A percentile compares a stretch with the other conserved stretches of the same genome.
These are phyloP conservation scores for Pestalotiopsis sp. DNA, from an alignment of 2,329 filamentous ascomycete genomes.

Conservation along the genomic window DNA sequence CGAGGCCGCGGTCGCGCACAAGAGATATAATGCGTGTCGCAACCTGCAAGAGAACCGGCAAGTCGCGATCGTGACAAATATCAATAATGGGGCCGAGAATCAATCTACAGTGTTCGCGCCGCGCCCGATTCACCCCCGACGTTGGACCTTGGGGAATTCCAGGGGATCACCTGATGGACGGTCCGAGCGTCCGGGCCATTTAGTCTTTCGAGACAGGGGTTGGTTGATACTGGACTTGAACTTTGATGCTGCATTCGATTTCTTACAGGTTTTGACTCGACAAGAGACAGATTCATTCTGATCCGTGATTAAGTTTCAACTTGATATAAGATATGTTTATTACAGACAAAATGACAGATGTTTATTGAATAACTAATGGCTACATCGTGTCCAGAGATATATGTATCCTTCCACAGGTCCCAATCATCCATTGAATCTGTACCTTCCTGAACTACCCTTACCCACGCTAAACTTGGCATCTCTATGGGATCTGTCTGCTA, in stretches of 20 bases:
- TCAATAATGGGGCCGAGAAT: background rate
- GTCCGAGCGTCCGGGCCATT: slow-evolving; percentile 7
- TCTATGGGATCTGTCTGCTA: background rate
- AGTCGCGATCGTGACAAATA: background rate
- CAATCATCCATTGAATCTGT: background rate
- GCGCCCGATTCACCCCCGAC: background rate
- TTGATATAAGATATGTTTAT: too few species aligned
- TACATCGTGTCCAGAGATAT: background rate
- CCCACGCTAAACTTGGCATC: slow-evolving; percentile 3
- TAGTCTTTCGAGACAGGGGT: background rate
- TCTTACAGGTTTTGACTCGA: background rate
- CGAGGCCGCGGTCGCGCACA: background rate
- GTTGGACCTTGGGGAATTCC: background rate
- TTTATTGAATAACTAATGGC: background rate
- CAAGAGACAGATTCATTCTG: background rate
- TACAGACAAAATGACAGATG: background rate
- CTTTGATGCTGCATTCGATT: background rate
- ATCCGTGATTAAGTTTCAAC: too few species aligned
- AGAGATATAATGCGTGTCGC: background rate
- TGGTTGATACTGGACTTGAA: background rate
- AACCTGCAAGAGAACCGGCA: background rate
- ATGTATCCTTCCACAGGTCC: background rate
- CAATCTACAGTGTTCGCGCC: background rate
- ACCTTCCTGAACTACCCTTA: slow-evolving; percentile 1
- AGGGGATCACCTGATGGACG: slow-evolving; percentile 1